A percentile compares a stretch with the other conserved stretches of the same genome.
Evolutionary conservation across 106 monocot genomes (phyloP).

Genomic region (Triglochin maritima): DNA sequence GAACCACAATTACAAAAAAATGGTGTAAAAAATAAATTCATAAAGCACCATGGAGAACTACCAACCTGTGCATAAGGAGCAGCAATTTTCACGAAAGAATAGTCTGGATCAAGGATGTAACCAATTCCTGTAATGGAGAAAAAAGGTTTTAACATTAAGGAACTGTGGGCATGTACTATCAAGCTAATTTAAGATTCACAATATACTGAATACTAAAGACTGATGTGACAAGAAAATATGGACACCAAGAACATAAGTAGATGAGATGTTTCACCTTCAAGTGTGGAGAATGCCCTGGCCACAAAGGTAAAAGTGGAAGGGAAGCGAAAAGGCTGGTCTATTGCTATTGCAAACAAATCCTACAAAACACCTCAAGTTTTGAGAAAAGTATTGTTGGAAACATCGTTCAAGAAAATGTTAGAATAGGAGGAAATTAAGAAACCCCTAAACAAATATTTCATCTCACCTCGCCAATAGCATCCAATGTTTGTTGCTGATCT

Average conservation of each 20-base stretch:
- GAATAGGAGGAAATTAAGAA: not conserved
- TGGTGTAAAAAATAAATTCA: not conserved
- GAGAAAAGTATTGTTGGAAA: not conserved
- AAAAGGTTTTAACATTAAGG: not conserved
- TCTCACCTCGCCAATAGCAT: constrained; percentile 89
- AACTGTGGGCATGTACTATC: not conserved
- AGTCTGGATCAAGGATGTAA: constrained; percentile 77
- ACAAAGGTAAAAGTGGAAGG: constrained; percentile 94
- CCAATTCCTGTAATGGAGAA: constrained; percentile 57
- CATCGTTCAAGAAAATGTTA: too few species aligned
- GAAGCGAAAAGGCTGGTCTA: constrained; percentile 84
- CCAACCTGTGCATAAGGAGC: constrained; percentile 88
- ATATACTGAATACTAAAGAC: not conserved
- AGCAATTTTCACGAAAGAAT: constrained; percentile 90
- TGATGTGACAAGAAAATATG: not conserved
- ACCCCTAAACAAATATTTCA: not conserved
- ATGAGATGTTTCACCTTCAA: constrained; percentile 55
- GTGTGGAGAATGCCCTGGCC: constrained; percentile 82
- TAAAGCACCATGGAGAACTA: not conserved
- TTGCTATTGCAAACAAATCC: constrained; percentile 98
- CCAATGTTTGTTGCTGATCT: constrained; percentile 79
- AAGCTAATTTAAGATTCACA: too few species aligned
- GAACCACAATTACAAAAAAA: not conserved
- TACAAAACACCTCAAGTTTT: constrained; percentile 22
- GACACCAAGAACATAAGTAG: too few species aligned